These are phyloP conservation scores for Linum trigynum DNA, from an alignment of 345 rosid genomes.

Conservation along the genomic window DNA sequence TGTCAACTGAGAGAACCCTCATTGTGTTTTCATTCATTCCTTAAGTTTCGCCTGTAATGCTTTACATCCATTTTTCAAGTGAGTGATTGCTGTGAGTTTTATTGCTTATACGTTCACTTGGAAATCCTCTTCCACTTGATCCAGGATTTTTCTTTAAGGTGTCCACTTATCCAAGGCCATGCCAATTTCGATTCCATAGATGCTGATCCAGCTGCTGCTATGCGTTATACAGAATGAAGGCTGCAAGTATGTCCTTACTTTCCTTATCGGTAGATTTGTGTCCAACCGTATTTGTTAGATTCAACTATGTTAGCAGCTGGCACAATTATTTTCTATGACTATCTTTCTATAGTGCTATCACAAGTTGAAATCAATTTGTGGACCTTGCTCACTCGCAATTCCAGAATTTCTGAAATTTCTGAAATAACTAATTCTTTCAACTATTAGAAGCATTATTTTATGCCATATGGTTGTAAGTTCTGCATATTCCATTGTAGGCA, in stretches of 20 bases:
- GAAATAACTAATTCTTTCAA: neutral
- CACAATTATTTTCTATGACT: neutral
- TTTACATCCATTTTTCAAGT: neutral
- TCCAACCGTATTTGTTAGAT: neutral
- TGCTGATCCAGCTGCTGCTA: constrained; percentile 98
- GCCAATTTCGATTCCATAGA: constrained; percentile 94
- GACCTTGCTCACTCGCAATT: neutral
- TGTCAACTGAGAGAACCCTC: no score
- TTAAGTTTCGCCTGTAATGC: no score
- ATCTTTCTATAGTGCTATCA: neutral
- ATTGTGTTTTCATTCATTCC: no score
- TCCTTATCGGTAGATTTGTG: neutral
- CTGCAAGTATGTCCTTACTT: constrained; percentile 41
- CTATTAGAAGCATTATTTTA: no score
- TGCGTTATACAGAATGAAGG: constrained; percentile 98
- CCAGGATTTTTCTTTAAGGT: constrained; percentile 80
- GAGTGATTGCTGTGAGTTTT: neutral
- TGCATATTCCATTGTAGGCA: constrained; percentile 34
- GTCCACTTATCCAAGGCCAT: constrained; percentile 85
- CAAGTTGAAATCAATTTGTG: neutral
- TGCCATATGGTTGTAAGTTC: neutral
- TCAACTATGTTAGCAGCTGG: neutral
- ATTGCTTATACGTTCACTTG: neutral
- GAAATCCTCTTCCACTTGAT: neutral
- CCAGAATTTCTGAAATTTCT: neutral